A percentile compares a stretch with the other conserved stretches of the same genome.
Evolutionary conservation across 495 filamentous ascomycete genomes (phyloP).

Genomic region (Aspergillus nidulans): DNA sequence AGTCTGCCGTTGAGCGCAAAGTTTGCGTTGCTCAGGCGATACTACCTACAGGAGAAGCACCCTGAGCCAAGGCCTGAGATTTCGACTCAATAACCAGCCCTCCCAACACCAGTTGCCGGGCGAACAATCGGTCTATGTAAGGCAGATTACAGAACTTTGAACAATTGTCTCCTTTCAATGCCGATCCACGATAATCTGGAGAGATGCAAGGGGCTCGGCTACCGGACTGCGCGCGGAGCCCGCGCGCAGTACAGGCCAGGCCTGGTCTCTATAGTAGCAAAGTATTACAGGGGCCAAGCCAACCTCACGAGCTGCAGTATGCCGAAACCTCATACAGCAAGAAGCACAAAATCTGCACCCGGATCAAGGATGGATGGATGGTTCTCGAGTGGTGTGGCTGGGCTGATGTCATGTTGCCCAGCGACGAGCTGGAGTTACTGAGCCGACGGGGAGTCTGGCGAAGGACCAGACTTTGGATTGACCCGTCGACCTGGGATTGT

Average conservation of each 20-base stretch:
- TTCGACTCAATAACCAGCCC: not conserved
- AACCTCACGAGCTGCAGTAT: not conserved
- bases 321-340: not conserved
- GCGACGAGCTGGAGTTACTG: not conserved
- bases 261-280: not conserved
- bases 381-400: not conserved
- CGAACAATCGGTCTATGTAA: not conserved
- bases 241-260: not conserved
- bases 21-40: not conserved
- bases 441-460: not conserved
- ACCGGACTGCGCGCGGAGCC: not conserved
- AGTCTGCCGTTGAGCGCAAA: too few species aligned
- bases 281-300: not conserved
- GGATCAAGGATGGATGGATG: not conserved
- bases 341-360: conserved; percentile 2
- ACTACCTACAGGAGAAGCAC: not conserved
- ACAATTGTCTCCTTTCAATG: not conserved
- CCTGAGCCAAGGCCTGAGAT: not conserved
- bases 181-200: not conserved
- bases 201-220: not conserved
- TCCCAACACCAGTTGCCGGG: not conserved
- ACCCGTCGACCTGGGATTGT: too few species aligned
- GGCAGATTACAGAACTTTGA: not conserved
- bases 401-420: conserved; percentile 9
- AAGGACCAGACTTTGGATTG: not conserved